These are phyloP conservation scores for Chlamydomonas sphaeroides DNA, from an alignment of 139 green algal species.

Conservation along the genomic window DNA sequence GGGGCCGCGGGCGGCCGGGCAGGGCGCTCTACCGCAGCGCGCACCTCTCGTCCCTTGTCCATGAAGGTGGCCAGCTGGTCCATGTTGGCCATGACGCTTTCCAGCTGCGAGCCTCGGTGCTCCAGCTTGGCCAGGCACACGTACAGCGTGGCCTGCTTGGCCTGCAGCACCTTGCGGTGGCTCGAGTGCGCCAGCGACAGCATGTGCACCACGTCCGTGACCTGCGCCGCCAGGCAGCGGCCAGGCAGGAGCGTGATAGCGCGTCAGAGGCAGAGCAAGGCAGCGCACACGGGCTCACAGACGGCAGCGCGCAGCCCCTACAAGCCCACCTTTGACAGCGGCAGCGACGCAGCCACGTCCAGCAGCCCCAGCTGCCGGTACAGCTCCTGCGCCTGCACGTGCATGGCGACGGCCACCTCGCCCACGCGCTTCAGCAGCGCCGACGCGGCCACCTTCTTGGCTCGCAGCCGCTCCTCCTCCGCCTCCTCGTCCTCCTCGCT, in stretches of 20 bases:
- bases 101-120: conserved; percentile 14
- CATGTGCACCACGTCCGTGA: conserved; percentile 39
- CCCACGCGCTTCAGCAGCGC: conserved; percentile 25
- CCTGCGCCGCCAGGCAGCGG: not conserved
- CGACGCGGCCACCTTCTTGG: not conserved
- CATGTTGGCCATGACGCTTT: not conserved
- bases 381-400: conserved; percentile 45
- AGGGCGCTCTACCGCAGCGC: not conserved
- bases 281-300: too few species aligned
- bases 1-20: too few species aligned
- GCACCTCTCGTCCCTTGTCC: conserved; percentile 11
- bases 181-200: conserved; percentile 31
- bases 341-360: not conserved
- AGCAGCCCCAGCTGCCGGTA: conserved; percentile 42
- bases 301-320: too few species aligned
- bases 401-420: conserved; percentile 30
- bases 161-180: conserved; percentile 53
- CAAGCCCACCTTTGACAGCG: conserved; percentile 24
- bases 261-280: too few species aligned
- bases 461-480: not conserved
- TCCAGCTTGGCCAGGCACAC: conserved; percentile 46
- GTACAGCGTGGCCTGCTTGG: conserved; percentile 43
- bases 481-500: not conserved
- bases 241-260: too few species aligned
- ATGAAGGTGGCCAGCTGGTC: conserved; percentile 20